Conservation (phyloP, 495 filamentous ascomycete species). For the Aspergillus incahuasiensis region DNA sequence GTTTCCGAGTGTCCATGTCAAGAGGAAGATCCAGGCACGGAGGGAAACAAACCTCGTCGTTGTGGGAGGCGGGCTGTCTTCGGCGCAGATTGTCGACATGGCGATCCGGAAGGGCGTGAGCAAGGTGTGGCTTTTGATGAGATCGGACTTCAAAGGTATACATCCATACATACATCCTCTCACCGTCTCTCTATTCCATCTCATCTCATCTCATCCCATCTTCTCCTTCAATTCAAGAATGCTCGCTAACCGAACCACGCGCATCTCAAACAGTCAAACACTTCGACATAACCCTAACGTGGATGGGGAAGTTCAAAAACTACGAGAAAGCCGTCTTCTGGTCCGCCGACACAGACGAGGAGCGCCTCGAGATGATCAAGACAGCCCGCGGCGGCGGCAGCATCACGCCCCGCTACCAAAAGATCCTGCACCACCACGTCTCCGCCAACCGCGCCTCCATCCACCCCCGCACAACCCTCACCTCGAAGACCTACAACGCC, state of each 20-base stretch:
- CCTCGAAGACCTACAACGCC: conserved; percentile 27
- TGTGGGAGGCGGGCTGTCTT: conserved; percentile 58
- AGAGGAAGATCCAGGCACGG: conserved; percentile 42
- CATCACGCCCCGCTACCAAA: conserved; percentile 54
- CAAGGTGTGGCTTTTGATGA: conserved; percentile 55
- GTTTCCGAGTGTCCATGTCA: conserved; percentile 44
- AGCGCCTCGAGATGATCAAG: conserved; percentile 53
- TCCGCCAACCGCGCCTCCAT: conserved; percentile 41
- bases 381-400: conserved; percentile 57
- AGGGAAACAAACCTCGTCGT: conserved; percentile 50
- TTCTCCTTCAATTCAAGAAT: too few species aligned
- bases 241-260: too few species aligned
- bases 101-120: conserved; percentile 48
- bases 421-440: conserved; percentile 48
- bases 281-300: conserved; percentile 58
- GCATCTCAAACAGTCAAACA: conserved; percentile 50
- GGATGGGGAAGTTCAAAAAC: conserved; percentile 67
- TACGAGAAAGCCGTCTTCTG: conserved; percentile 59
- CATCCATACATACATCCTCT: too few species aligned
- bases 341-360: conserved; percentile 55
- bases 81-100: conserved; percentile 56
- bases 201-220: too few species aligned
- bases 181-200: too few species aligned
- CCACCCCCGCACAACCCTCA: conserved; percentile 46
- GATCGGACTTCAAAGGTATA: conserved; percentile 49